A percentile compares a stretch with the other conserved stretches of the same genome.
Evolutionary conservation across 306 rosid genomes (phyloP).

Genomic region (Canavalia ensiformis): DNA sequence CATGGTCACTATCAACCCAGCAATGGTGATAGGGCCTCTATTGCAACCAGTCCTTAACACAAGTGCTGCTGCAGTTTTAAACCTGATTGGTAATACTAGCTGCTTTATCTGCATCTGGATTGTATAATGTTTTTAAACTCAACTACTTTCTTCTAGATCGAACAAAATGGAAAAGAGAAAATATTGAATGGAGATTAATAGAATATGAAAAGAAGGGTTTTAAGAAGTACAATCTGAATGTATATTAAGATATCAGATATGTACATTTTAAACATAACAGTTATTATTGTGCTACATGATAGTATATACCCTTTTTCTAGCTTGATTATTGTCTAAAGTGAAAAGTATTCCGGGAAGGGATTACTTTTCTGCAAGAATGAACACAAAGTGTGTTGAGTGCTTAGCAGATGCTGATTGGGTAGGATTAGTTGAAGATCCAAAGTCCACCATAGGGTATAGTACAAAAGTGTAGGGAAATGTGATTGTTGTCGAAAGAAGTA

Average conservation of each 20-base stretch:
- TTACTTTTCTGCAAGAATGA: background rate
- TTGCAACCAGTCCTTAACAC: constrained; percentile 70
- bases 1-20: constrained; percentile 73
- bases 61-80: constrained; percentile 59
- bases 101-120: background rate
- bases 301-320: background rate
- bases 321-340: constrained; percentile 19
- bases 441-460: background rate
- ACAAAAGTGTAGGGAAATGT: background rate
- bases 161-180: background rate
- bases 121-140: background rate
- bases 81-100: constrained; percentile 60
- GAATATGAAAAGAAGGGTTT: background rate
- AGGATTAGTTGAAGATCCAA: background rate
- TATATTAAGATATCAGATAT: background rate
- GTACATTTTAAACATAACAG: background rate
- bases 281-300: background rate
- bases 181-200: background rate
- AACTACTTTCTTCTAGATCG: background rate
- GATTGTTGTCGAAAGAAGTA: background rate
- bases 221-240: background rate
- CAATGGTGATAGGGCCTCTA: constrained; percentile 76
- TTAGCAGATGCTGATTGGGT: background rate
- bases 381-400: background rate
- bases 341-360: background rate